These are phyloP conservation scores for Salvia sclarea DNA, from an alignment of 305 asterid species.

Conservation along the genomic window DNA sequence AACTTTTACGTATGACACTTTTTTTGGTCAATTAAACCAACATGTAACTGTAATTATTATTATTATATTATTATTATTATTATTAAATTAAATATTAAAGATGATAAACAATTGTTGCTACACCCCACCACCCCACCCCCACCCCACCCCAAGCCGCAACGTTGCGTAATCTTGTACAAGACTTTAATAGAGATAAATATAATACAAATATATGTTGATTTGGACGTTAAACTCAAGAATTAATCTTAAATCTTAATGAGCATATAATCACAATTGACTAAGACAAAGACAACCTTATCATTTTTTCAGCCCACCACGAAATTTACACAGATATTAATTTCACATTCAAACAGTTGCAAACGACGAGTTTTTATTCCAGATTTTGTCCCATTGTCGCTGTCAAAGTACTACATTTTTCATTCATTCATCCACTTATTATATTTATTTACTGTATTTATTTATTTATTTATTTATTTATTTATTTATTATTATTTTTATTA, in stretches of 20 bases:
- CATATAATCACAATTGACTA: constrained; percentile 27
- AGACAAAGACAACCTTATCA: constrained; percentile 26
- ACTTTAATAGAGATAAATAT: neutral
- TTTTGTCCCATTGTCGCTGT: constrained; percentile 29
- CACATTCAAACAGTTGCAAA: constrained; percentile 21
- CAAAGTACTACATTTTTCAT: neutral
- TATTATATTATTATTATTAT: no score
- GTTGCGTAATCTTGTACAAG: constrained; percentile 28
- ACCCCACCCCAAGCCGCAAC: neutral
- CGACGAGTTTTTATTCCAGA: constrained; percentile 16
- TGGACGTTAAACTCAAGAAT: constrained; percentile 22
- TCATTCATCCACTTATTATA: no score
- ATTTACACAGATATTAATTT: neutral
- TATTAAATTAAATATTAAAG: no score
- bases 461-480: no score
- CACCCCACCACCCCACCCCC: neutral
- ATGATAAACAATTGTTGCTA: no score
- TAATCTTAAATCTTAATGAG: neutral
- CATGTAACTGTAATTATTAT: no score
- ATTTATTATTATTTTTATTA: no score
- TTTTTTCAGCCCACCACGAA: constrained; percentile 17
- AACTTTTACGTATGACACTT: no score
- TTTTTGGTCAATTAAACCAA: no score
- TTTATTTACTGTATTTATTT: no score
- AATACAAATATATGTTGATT: neutral